Evolutionary conservation across 176 grass and related monocot species (phyloP).

Genomic region (Typha latifolia): DNA sequence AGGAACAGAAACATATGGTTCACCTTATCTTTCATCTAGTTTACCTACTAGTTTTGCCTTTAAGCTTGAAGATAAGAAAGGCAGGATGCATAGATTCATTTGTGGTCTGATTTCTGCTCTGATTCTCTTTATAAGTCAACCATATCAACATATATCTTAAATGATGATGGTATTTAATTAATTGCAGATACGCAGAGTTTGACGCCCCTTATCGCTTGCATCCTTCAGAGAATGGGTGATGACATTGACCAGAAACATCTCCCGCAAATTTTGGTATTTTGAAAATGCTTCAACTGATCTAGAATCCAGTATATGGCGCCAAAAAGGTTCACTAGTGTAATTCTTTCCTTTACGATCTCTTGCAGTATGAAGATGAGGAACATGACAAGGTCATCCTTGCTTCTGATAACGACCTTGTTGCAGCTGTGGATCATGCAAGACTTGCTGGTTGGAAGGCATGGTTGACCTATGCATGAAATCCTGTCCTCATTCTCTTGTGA

Average conservation of each 20-base stretch:
- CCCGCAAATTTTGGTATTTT: conserved; percentile 51
- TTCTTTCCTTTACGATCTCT: not conserved
- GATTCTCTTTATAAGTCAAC: not conserved
- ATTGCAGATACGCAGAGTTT: conserved; percentile 59
- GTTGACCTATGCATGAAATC: not conserved
- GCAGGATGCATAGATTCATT: conserved; percentile 59
- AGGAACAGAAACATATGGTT: conserved; percentile 22
- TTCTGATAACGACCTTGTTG: conserved; percentile 53
- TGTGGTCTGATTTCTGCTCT: conserved; percentile 30
- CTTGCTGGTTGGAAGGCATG: conserved; percentile 73
- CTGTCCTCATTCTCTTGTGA: too few relatives aligned
- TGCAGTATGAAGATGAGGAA: conserved; percentile 86
- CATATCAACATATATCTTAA: not conserved
- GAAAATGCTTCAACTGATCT: not conserved
- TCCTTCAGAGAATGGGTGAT: conserved; percentile 48
- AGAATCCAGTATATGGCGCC: not conserved
- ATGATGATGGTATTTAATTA: not conserved
- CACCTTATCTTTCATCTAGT: conserved; percentile 11
- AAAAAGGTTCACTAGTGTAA: conserved; percentile 7
- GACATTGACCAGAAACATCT: conserved; percentile 35
- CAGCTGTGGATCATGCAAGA: conserved; percentile 72
- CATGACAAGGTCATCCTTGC: conserved; percentile 62
- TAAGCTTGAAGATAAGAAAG: conserved; percentile 60
- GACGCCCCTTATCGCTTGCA: conserved; percentile 54
- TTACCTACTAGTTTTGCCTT: conserved; percentile 38